Base-by-base conservation (phyloP, 179 eudicot species). In the Patellifolia procumbens region DNA sequence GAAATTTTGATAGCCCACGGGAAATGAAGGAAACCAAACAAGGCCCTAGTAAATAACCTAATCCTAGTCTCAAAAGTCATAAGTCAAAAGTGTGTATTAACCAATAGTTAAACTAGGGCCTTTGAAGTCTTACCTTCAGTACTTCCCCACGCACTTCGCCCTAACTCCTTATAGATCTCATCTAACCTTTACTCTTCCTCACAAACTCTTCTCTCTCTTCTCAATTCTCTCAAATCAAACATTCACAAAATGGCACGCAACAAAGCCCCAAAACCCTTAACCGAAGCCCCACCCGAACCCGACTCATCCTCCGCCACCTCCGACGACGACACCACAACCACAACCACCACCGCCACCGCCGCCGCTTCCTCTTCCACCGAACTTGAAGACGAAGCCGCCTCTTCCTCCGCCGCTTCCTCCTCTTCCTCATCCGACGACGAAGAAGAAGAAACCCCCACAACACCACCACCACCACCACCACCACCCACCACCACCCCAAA, bases 251-350 rank as follows among this genome's bases (percentile, higher is more conserved):
- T 69, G 73, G 73, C 73, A 0, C 26, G 26, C 26, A 51, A 32
- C 73, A 49, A 70, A 29, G 3, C 45, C 43, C 73, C 12, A 6
- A 70, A 70, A 20, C 73, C 73, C 42, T 70, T 49, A 11, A 19
- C 73, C 0, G 60, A 70, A 19, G 73, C 39, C 17, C 73, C 73
- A 28, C 73, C 73, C 1, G 60, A 31, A 19, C 60, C 73, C 0
- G 73, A 70, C 5, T 70, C 73, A 0, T 70, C 73, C 17, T 16
- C 4, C 0, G 51, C 39, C 39, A 37, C 43, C 43, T 39, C 45
- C n/a, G n/a, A n/a, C n/a, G n/a, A n/a, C n/a, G n/a, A n/a, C n/a
- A n/a, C n/a, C n/a, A n/a, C n/a, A n/a, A n/a, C n/a, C n/a, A n/a
- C n/a, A n/a, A n/a, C n/a, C n/a, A n/a, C n/a, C n/a, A n/a, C n/a